Evolutionary conservation across 768 basidiomycete species (phyloP).

Genomic region (Trametes cinnabarina): DNA sequence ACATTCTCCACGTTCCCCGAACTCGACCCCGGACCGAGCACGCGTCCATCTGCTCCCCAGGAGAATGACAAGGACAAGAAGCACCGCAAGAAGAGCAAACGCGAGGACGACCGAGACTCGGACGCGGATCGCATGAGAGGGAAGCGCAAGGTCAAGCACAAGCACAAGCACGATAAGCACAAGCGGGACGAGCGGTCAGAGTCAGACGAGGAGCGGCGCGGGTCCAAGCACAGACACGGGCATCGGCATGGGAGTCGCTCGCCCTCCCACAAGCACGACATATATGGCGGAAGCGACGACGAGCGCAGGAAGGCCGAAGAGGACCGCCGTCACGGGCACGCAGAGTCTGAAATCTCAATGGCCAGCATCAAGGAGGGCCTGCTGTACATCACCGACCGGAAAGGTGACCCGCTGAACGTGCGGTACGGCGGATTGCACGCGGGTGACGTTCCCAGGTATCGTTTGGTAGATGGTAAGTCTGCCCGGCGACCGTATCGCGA

Average conservation of each 20-base stretch:
- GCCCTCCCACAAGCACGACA: neutral
- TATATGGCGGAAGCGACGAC: conserved; percentile 25
- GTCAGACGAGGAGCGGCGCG: conserved; percentile 22
- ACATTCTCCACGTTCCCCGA: conserved; percentile 75
- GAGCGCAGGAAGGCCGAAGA: conserved; percentile 35
- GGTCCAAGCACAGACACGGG: conserved; percentile 5
- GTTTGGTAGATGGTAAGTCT: conserved; percentile 53
- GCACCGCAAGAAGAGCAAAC: conserved; percentile 7
- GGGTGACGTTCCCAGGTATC: conserved; percentile 67
- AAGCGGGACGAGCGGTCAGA: conserved; percentile 20
- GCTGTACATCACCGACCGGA: conserved; percentile 61
- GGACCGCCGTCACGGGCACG: conserved; percentile 30
- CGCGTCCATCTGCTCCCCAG: conserved; percentile 21
- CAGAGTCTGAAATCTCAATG: conserved; percentile 24
- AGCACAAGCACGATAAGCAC: conserved; percentile 31
- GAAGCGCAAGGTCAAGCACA: conserved; percentile 28
- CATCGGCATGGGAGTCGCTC: conserved; percentile 3
- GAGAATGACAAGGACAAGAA: conserved; percentile 17
- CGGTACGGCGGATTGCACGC: conserved; percentile 64
- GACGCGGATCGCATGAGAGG: conserved; percentile 9
- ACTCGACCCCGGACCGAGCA: conserved; percentile 44
- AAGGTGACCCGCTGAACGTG: conserved; percentile 64
- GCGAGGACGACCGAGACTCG: neutral
- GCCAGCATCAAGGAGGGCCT: conserved; percentile 24
- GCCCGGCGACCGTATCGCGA: conserved; percentile 20